Evolutionary conservation across 768 basidiomycete species (phyloP).

Genomic region (Macrolepiota dolichaula): DNA sequence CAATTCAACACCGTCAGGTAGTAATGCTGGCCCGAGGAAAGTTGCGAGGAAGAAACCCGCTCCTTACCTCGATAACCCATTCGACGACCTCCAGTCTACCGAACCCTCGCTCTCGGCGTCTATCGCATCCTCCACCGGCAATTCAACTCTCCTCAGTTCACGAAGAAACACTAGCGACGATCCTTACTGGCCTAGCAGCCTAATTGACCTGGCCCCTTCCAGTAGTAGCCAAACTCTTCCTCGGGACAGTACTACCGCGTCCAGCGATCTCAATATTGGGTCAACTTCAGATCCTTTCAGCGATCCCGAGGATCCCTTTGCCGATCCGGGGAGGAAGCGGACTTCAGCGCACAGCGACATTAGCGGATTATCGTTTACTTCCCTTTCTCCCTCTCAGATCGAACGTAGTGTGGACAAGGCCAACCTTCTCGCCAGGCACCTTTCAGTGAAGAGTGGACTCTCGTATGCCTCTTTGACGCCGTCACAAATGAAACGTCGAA

Average conservation of each 20-base stretch:
- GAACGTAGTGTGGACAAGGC: neutral
- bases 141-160: neutral
- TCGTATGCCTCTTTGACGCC: neutral
- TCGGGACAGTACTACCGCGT: neutral
- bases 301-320: slow-evolving; percentile 7
- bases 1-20: neutral
- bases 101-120: neutral
- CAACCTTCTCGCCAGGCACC: neutral
- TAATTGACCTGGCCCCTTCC: neutral
- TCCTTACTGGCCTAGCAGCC: neutral
- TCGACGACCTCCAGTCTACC: neutral
- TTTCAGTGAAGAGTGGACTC: slow-evolving; percentile 3
- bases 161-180: neutral
- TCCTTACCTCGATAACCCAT: neutral
- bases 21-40: neutral
- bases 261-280: neutral
- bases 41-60: slow-evolving; percentile 5
- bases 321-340: neutral
- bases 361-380: neutral
- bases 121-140: neutral
- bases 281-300: neutral
- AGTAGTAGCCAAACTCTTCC: neutral
- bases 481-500: neutral
- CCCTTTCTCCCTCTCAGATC: slow-evolving; percentile 4
- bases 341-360: slow-evolving; percentile 2